Evolutionary conservation across 2,329 filamentous ascomycete genomes (phyloP).

Genomic region (Claviceps pazoutovae): DNA sequence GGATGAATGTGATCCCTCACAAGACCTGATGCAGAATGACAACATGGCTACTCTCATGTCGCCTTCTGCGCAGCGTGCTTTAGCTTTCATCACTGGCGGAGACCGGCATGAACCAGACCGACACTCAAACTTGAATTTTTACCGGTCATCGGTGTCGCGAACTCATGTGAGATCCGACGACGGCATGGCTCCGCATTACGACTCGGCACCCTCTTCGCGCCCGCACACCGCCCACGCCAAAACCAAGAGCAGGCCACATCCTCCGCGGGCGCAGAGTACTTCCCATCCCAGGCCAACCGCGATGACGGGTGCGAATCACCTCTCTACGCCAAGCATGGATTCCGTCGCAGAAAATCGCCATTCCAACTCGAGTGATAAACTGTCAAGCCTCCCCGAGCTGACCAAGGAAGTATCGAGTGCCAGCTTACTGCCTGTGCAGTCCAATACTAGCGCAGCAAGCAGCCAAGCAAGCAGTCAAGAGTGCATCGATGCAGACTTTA

Average conservation of each 20-base stretch:
- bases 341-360: slow-evolving; percentile 29
- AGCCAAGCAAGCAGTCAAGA: slow-evolving; percentile 32
- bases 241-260: slow-evolving; percentile 30
- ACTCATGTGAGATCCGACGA: slow-evolving; percentile 20
- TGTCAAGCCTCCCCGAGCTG: slow-evolving; percentile 48
- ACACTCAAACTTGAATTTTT: slow-evolving; percentile 15
- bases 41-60: slow-evolving; percentile 23
- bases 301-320: slow-evolving; percentile 12
- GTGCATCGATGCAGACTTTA: slow-evolving; percentile 30
- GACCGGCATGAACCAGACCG: slow-evolving; percentile 25
- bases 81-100: slow-evolving; percentile 31
- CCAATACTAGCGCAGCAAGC: slow-evolving; percentile 36
- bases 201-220: slow-evolving; percentile 18
- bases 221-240: slow-evolving; percentile 42
- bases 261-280: slow-evolving; percentile 32
- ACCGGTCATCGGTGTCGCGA: slow-evolving; percentile 19
- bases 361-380: slow-evolving; percentile 41
- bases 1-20: slow-evolving; percentile 25
- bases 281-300: slow-evolving; percentile 25
- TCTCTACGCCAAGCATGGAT: background rate
- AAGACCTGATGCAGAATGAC: slow-evolving; percentile 16
- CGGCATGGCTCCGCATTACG: slow-evolving; percentile 9
- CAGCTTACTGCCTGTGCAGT: slow-evolving; percentile 44
- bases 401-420: slow-evolving; percentile 46
- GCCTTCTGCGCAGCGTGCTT: slow-evolving; percentile 32